phyloP scores from a whole-genome alignment of 2,329 filamentous ascomycete species.

The Colletotrichum kahawae region DNA sequence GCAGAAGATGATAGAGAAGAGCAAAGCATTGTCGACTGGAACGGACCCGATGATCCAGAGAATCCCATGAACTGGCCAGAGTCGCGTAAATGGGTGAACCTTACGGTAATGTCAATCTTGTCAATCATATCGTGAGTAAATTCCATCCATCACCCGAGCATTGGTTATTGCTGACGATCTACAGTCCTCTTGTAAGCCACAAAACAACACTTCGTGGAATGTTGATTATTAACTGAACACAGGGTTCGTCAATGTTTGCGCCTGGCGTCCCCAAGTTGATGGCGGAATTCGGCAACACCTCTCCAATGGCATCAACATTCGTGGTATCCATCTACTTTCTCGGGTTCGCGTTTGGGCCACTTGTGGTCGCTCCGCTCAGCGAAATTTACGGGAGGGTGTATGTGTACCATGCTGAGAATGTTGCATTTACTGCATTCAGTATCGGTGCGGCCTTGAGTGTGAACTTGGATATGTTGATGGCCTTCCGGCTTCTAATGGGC shows the following conservation, averaged over 20 bases:
- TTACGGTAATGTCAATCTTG: slow-evolving; percentile 33
- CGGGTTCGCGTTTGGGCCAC: slow-evolving; percentile 54
- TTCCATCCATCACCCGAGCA: neutral
- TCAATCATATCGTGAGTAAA: slow-evolving; percentile 21
- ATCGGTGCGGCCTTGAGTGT: slow-evolving; percentile 42
- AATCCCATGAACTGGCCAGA: slow-evolving; percentile 75
- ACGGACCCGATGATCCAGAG: slow-evolving; percentile 59
- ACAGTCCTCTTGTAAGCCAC: slow-evolving; percentile 13
- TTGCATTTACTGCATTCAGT: slow-evolving; percentile 45
- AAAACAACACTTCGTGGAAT: rapidly evolving
- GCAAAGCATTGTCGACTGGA: slow-evolving; percentile 58
- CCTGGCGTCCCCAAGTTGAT: slow-evolving; percentile 62
- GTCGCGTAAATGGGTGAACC: slow-evolving; percentile 40
- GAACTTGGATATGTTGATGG: slow-evolving; percentile 46
- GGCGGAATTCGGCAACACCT: slow-evolving; percentile 53
- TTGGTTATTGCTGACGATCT: slow-evolving; percentile 1
- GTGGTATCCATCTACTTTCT: slow-evolving; percentile 63
- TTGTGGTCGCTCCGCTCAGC: slow-evolving; percentile 69
- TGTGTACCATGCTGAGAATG: slow-evolving; percentile 45
- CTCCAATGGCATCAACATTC: slow-evolving; percentile 52
- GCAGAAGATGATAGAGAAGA: neutral
- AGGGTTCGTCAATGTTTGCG: slow-evolving; percentile 54
- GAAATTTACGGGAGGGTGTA: slow-evolving; percentile 70
- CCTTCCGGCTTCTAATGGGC: slow-evolving; percentile 52
- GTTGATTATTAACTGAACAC: neutral